Evolutionary conservation across 371 early-diverging fungal species (phyloP), one percentile per base, ranked within the genome.

Genomic region (Polyrhizophydium stewartii): DNA sequence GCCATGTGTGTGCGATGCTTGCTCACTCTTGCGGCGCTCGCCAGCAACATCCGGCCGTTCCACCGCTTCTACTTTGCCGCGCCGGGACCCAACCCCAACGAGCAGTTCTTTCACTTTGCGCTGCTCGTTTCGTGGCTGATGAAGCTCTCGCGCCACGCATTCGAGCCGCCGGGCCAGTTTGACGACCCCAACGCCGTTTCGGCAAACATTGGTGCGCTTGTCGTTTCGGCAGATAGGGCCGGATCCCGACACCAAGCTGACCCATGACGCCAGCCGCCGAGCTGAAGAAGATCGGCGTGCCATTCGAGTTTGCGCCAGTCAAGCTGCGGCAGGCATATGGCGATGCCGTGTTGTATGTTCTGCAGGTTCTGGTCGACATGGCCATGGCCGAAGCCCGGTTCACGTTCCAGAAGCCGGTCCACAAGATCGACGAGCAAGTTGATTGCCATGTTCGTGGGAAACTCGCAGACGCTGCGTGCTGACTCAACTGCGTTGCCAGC

Each of bases 111-210:
- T 58, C 59, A 71, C 62, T 81, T 82, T 56, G 65, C 70, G 12
- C 64, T 69, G 2, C 66, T 82, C 5, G 71, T 72, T 47, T 24
- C 74, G 17, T 82, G 80, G 79, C 71, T 82, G 16, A 35, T 76
- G 45, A 70, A 66, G 46, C 56, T 63, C 32, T 55, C 57, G 40
- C 64, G 66, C 17, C 51, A 61, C 27, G 19, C 51, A 13, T 78
- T 81, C 51, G 78, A 77, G 22, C 52, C 64, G 27, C 81, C 83
- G 17, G 72, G 73, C 0, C 78, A 78, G 56, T 78, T 78, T 62
- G 83, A 82, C 62, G 83, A 82, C 51, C 83, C 83, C 0, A 81
- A 81, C 63, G 81, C 78, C 6, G 68, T 74, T 2, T 66, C 73
- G 17, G 73, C 79, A 2, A 79, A 68, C 59, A 76, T 81, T 24